phyloP scores from a whole-genome alignment of 352 stramenopile species.

The Pythium rhizo-oryzae region DNA sequence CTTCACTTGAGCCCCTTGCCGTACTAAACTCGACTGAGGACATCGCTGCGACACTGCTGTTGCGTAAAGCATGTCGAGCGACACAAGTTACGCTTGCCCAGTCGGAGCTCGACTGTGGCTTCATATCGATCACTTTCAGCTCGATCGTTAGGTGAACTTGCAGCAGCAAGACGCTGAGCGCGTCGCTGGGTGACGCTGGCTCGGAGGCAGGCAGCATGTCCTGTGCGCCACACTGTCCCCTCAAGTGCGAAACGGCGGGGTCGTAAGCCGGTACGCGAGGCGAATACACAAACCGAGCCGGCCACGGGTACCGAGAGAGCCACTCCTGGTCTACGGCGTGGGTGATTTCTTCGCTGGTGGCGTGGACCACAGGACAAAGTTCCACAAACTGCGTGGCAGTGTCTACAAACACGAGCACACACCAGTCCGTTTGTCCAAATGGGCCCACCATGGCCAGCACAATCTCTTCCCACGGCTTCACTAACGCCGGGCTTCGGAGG shows the following conservation, averaged over 20 bases:
- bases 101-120: constrained; percentile 5
- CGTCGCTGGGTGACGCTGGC: background rate
- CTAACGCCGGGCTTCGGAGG: background rate
- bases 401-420: background rate
- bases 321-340: constrained; percentile 2
- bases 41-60: background rate
- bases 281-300: background rate
- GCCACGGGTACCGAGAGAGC: constrained; percentile 14
- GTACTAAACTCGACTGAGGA: background rate
- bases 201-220: background rate
- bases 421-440: constrained; percentile 15
- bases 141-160: constrained; percentile 1
- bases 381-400: constrained; percentile 5
- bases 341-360: constrained; percentile 9
- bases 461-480: background rate
- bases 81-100: background rate
- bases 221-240: background rate
- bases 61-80: background rate
- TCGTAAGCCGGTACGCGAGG: constrained; percentile 4
- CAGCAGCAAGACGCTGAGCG: background rate
- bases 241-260: background rate
- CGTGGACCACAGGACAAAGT: background rate
- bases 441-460: constrained; percentile 1
- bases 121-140: constrained; percentile 8
- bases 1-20: background rate